These are phyloP conservation scores for Chlamydomonas schloesseri DNA, from an alignment of 139 green algal species.

Conservation along the genomic window DNA sequence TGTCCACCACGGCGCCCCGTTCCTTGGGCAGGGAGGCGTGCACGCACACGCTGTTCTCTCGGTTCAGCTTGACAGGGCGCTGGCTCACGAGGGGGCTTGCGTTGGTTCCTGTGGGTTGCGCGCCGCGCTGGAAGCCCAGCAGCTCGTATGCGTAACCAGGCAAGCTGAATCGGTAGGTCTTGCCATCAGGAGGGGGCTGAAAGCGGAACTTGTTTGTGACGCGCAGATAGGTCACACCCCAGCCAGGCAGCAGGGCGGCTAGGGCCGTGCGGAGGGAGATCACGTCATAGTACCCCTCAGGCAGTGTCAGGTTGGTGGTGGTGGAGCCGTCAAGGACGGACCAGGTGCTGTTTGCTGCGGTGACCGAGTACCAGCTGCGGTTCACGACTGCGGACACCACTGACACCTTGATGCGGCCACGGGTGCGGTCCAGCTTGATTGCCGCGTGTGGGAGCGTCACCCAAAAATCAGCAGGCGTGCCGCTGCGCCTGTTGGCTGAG, in stretches of 20 bases:
- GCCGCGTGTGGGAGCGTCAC: neutral
- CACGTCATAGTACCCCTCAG: neutral
- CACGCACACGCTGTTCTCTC: neutral
- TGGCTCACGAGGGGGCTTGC: too few relatives aligned
- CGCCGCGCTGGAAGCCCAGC: too few relatives aligned
- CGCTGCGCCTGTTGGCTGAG: neutral
- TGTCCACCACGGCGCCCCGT: constrained; percentile 1
- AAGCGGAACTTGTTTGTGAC: neutral
- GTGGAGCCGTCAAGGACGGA: neutral
- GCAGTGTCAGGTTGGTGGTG: neutral
- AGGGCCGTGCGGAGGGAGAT: neutral
- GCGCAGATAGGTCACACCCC: neutral
- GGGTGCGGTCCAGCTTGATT: neutral
- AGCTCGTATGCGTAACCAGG: too few relatives aligned
- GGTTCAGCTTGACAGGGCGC: too few relatives aligned
- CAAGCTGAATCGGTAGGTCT: too few relatives aligned
- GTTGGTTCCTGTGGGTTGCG: too few relatives aligned
- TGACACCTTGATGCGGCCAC: neutral
- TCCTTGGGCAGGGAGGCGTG: neutral
- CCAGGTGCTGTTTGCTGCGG: neutral
- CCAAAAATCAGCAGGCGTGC: neutral
- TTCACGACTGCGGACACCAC: neutral
- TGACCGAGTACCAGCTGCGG: neutral
- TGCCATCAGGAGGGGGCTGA: too few relatives aligned
- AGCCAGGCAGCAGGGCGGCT: neutral